phyloP scores from a whole-genome alignment of 2,329 filamentous ascomycete genomes.

The Aplosporella prunicola region DNA sequence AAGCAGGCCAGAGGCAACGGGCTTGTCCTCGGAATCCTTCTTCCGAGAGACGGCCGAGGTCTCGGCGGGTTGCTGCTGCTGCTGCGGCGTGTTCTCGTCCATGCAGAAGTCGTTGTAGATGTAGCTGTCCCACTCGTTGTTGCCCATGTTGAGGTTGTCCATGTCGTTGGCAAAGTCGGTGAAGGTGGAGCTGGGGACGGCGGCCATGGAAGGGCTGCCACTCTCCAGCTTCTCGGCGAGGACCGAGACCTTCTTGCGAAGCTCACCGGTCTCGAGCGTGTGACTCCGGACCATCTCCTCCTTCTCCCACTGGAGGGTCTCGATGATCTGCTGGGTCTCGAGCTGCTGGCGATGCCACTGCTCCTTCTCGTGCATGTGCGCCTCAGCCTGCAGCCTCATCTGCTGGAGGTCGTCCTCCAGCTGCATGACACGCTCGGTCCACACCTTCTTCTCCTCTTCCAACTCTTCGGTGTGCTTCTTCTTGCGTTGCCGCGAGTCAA shows the following conservation, averaged over 20 bases:
- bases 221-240: constrained; percentile 65
- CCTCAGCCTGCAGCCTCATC: constrained; percentile 52
- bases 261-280: constrained; percentile 80
- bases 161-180: constrained; percentile 68
- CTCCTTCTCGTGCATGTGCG: constrained; percentile 45
- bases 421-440: constrained; percentile 62
- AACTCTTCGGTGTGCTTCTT: constrained; percentile 96
- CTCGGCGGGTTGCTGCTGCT: constrained; percentile 27
- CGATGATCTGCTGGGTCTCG: constrained; percentile 64
- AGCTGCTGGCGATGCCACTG: constrained; percentile 65
- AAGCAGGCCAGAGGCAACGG: constrained; percentile 71
- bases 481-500: constrained; percentile 94
- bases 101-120: constrained; percentile 63
- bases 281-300: constrained; percentile 82
- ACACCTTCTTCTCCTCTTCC: constrained; percentile 94
- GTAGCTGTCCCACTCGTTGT: constrained; percentile 69
- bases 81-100: constrained; percentile 40
- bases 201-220: constrained; percentile 39
- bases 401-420: constrained; percentile 69
- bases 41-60: constrained; percentile 33
- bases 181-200: constrained; percentile 52
- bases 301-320: constrained; percentile 73
- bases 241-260: constrained; percentile 85
- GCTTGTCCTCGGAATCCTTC: constrained; percentile 39
- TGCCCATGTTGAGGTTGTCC: constrained; percentile 72